Base-by-base conservation (phyloP, 345 rosid species). In the Brassica rapa region DNA sequence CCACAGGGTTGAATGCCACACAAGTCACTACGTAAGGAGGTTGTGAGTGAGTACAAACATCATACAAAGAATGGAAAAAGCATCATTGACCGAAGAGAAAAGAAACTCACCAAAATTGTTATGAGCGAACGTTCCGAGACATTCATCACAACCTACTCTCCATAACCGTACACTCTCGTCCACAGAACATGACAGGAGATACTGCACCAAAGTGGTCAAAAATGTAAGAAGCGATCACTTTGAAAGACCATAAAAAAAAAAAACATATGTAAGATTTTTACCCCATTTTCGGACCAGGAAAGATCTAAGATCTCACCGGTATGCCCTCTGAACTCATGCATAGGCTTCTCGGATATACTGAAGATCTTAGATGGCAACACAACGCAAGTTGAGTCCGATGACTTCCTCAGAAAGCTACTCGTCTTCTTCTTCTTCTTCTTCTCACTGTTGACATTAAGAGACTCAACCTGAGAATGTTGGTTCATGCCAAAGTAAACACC, bases 211-310 rank as follows among this genome's bases (percentile, higher is more conserved):
- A 61, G 72, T 29, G n/a, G 4, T 6, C 11, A 49, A 30, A 30
- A 8, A 35, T 33, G 37, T 33, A 5, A 33, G 25, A 30, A 6
- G 41, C 8, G 41, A 7, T 35, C 0, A 35, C 41, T 7, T 7
- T 35, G 7, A 35, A 8, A 35, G 41, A 35, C 41, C 11, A 35
- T 8, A 1, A 35, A 8, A 7, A 35, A 5, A 32, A 3, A 32
- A 32, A 32, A 3, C 41, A 35, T 35, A 35, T 7, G 37, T 7
- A 35, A 35, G 41, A 35, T 35, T 2, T 35, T 35, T 68, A 91
- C 97, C 89, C 88, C 87, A 76, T 83, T 83, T 70, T 84, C 83
- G 8, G 97, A 92, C 97, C 97, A 92, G 3, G 93, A 81, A 68
- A 92, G 90, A 84, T 88, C 92, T 83, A 92, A 84, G 74, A 92